phyloP scores from a whole-genome alignment of 2,329 filamentous ascomycete species.

The Malbranchea zuffiana region DNA sequence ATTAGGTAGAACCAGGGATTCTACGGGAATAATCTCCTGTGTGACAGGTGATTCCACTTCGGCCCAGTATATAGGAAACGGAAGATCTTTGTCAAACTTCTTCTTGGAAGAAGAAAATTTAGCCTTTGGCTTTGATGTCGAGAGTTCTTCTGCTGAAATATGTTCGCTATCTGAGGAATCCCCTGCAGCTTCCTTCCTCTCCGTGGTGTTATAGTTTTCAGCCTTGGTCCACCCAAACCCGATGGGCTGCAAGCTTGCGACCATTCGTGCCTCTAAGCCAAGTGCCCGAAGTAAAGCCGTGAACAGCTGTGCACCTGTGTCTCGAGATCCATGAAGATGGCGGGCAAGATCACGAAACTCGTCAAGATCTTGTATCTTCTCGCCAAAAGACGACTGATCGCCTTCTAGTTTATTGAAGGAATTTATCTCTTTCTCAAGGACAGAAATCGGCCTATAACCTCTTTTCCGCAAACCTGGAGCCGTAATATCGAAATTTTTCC shows the following conservation, averaged over 20 bases:
- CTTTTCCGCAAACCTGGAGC: conserved; percentile 75
- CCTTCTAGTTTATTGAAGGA: conserved; percentile 54
- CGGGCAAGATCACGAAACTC: conserved; percentile 60
- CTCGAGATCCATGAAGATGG: conserved; percentile 66
- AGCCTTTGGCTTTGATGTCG: conserved; percentile 26
- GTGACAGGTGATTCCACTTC: conserved; percentile 77
- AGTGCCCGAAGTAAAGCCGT: conserved; percentile 71
- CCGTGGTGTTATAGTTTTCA: conserved; percentile 57
- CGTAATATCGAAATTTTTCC: conserved; percentile 65
- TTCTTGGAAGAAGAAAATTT: conserved; percentile 20
- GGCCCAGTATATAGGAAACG: conserved; percentile 85
- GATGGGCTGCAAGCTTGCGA: conserved; percentile 72
- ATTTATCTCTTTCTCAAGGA: conserved; percentile 61
- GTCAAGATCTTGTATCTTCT: conserved; percentile 55
- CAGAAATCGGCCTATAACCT: conserved; percentile 72
- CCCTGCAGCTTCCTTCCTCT: conserved; percentile 13
- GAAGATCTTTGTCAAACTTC: conserved; percentile 58
- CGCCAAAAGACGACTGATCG: conserved; percentile 59
- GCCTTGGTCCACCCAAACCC: conserved; percentile 85
- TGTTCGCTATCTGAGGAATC: conserved; percentile 19
- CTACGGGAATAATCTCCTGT: conserved; percentile 66
- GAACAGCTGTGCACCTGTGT: conserved; percentile 81
- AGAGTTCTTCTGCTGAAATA: conserved; percentile 14
- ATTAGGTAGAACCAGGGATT: conserved; percentile 56
- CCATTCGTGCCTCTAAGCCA: conserved; percentile 70